Base-by-base conservation (phyloP, 139 green algal genomes). In the Axilococcus clingmanii region DNA sequence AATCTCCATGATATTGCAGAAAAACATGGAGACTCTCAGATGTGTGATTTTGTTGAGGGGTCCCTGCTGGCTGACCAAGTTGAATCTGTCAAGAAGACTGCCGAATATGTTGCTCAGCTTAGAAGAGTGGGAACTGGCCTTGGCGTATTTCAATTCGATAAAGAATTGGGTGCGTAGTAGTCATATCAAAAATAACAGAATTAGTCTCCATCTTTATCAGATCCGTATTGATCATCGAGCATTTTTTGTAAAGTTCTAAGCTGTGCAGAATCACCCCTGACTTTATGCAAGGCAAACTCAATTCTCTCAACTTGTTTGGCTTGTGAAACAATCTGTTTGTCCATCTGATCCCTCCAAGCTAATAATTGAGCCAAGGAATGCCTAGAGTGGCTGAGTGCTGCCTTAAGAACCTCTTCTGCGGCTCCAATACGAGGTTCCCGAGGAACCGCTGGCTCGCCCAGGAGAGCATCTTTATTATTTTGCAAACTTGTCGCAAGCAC, bases 31-130 rank as follows among this genome's bases (percentile, higher is more conserved):
- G 88, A 96, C 46, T 61, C 80, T 12, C 46, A 75, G 65, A 81
- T 94, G 76, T 61, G 55, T 14, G 88, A 95, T 68, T 96, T 96
- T 51, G 60, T 96, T 12, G 83, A 88, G 69, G 79, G 77, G n/a
- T 59, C 75, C 1, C 70, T 90, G 54, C 63, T 89, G 68, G 59
- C 32, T 0, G 77, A 83, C 36, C 87, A 96, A 72, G 78, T 85
- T 6, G 49, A 88, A 41, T 56, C 68, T 11, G 81, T 96, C 20
- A 87, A 94, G 63, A 55, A 88, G 55, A 80, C 87, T 40, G 72
- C 82, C 2, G 79, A 86, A 66, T 82, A 83, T 43, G 89, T 97
- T 19, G 75, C 72, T 35, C 79, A 92, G 79, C 74, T 97, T 65
- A 57, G 83, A 7, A 69, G 89, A 5, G 85, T 97, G 27, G 89